phyloP scores from a whole-genome alignment of 129 eudicot species.

The Escallonia herrerae region DNA sequence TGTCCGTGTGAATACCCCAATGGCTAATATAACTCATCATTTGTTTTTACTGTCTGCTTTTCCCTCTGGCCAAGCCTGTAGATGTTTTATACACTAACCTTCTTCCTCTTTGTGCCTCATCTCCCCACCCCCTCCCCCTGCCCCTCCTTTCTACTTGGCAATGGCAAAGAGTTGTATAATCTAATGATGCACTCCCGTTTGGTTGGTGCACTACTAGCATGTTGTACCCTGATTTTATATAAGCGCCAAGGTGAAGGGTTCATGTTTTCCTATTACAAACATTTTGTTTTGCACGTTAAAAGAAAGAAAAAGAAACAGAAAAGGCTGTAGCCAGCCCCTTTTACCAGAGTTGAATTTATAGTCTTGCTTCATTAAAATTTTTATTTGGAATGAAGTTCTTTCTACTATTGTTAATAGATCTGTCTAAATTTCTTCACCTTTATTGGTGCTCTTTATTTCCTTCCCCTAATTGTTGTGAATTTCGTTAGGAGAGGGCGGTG shows the following conservation, averaged over 20 bases:
- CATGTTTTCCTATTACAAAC: not conserved
- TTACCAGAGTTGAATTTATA: not conserved
- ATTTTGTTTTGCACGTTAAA: not conserved
- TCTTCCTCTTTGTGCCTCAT: no score
- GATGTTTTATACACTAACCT: no score
- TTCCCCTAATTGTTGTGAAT: not conserved
- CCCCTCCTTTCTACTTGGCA: no score
- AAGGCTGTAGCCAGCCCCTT: not conserved
- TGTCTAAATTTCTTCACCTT: not conserved
- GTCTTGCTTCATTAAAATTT: not conserved
- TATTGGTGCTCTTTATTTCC: not conserved
- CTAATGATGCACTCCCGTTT: no score
- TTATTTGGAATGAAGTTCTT: not conserved
- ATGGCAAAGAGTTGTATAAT: no score
- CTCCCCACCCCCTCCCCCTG: no score
- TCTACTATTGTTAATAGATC: not conserved
- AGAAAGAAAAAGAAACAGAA: not conserved
- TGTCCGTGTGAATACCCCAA: no score
- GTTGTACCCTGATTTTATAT: no score
- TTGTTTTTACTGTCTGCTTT: not conserved
- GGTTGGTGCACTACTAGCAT: no score
- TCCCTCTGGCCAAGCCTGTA: not conserved
- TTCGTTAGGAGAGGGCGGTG: slow-evolving; percentile 88
- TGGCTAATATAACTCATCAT: no score
- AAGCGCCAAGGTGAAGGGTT: not conserved